phyloP scores from a whole-genome alignment of 2,329 filamentous ascomycete genomes.

The Xylaria sp. region DNA sequence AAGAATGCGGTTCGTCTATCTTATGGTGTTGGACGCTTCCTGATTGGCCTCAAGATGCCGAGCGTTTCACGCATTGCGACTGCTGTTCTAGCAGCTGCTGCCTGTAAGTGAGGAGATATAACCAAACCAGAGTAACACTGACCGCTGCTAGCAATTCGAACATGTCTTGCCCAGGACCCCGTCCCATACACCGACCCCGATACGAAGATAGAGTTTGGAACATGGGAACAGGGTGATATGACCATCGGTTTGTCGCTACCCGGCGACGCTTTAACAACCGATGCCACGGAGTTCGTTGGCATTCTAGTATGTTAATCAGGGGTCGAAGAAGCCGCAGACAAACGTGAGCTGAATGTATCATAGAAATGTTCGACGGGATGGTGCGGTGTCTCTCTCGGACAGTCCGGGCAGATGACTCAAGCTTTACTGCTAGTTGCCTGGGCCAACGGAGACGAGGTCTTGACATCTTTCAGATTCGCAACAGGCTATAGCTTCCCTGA shows the following conservation, averaged over 20 bases:
- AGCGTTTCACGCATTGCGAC: constrained; percentile 47
- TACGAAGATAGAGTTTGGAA: constrained; percentile 48
- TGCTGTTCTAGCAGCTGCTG: constrained; percentile 47
- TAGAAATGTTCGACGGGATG: constrained; percentile 49
- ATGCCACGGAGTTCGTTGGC: constrained; percentile 49
- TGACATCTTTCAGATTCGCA: constrained; percentile 69
- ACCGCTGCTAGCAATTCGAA: constrained; percentile 43
- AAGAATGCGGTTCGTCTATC: constrained; percentile 33
- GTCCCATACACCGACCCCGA: constrained; percentile 48
- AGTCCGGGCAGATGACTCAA: constrained; percentile 52
- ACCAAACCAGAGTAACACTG: constrained; percentile 28
- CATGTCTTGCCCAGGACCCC: constrained; percentile 46
- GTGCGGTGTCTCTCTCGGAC: constrained; percentile 50
- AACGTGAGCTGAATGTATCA: constrained; percentile 27
- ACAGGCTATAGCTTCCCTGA: constrained; percentile 69
- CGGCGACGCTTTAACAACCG: constrained; percentile 47
- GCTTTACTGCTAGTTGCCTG: constrained; percentile 65
- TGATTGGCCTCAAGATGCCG: constrained; percentile 47
- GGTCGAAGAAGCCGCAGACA: background rate
- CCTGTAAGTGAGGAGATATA: constrained; percentile 41
- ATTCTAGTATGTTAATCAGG: constrained; percentile 44
- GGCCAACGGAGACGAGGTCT: constrained; percentile 63
- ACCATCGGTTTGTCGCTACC: constrained; percentile 48
- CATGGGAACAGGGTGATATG: constrained; percentile 46
- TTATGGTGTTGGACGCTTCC: constrained; percentile 44